Percentiles rank a stretch among this genome's conserved stretches.
Evolutionary conservation across 495 filamentous ascomycete species (phyloP).

Genomic region (Penicillium malachiteum): DNA sequence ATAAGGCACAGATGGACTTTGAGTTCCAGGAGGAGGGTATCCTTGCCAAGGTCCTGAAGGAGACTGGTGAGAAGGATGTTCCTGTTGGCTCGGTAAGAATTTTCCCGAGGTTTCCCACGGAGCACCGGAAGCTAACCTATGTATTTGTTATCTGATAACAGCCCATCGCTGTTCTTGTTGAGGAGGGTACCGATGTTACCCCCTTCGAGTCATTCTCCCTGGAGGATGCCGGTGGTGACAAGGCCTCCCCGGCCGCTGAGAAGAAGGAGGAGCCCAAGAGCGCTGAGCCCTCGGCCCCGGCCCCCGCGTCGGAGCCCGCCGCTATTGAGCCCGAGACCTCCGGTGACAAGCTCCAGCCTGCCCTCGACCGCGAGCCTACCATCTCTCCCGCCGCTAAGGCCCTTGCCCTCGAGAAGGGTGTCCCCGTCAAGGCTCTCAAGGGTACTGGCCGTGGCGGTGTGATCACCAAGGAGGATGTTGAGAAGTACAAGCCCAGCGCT

Average conservation of each 20-base stretch:
- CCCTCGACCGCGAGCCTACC: slow-evolving; percentile 74
- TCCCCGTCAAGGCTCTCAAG: slow-evolving; percentile 76
- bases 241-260: slow-evolving; percentile 55
- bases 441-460: slow-evolving; percentile 83
- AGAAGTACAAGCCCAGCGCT: slow-evolving; percentile 67
- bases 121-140: slow-evolving; percentile 6
- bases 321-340: slow-evolving; percentile 71
- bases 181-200: slow-evolving; percentile 80
- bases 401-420: slow-evolving; percentile 82
- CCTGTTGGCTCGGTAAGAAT: slow-evolving; percentile 85
- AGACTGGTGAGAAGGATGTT: slow-evolving; percentile 91
- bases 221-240: slow-evolving; percentile 87
- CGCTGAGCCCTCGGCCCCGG: slow-evolving; percentile 59
- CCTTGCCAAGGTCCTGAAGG: slow-evolving; percentile 91
- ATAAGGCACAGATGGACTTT: slow-evolving; percentile 99
- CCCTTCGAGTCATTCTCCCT: slow-evolving; percentile 86
- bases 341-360: slow-evolving; percentile 75
- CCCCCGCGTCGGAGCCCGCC: slow-evolving; percentile 55
- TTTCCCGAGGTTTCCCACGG: slow-evolving; percentile 28
- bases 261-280: slow-evolving; percentile 63
- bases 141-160: slow-evolving; percentile 30
- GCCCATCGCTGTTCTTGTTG: slow-evolving; percentile 95
- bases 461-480: slow-evolving; percentile 89
- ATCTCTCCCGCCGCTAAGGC: slow-evolving; percentile 74
- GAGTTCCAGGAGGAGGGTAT: slow-evolving; percentile 99